Percentiles rank a stretch among this genome's conserved stretches.
These are phyloP conservation scores for Cucurbitaria berberidis DNA, from an alignment of 2,329 filamentous ascomycete genomes.

Conservation along the genomic window DNA sequence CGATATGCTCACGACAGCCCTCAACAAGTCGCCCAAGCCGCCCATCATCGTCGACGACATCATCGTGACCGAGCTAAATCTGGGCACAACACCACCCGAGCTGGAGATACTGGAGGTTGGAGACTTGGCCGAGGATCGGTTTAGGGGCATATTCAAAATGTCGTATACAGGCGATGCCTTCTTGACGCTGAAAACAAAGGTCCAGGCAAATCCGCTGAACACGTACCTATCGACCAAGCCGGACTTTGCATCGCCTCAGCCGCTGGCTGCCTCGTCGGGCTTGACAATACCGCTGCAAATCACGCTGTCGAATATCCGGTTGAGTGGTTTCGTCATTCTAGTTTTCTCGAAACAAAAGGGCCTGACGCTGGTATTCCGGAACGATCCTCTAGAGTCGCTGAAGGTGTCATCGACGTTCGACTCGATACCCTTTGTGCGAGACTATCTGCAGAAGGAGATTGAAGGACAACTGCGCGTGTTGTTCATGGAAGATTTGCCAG, in stretches of 20 bases:
- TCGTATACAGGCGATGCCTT: slow-evolving; percentile 95
- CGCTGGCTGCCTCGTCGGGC: slow-evolving; percentile 86
- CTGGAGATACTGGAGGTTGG: slow-evolving; percentile 98
- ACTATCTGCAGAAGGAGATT: slow-evolving; percentile 95
- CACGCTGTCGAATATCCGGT: slow-evolving; percentile 90
- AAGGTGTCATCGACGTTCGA: slow-evolving; percentile 99
- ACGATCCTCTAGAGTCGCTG: slow-evolving; percentile 95
- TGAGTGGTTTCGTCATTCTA: slow-evolving; percentile 95
- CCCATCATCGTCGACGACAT: slow-evolving; percentile 99
- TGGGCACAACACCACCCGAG: slow-evolving; percentile 92
- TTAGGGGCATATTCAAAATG: slow-evolving; percentile 99
- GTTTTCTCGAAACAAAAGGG: slow-evolving; percentile 98
- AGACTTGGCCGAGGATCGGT: slow-evolving; percentile 94
- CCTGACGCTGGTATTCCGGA: slow-evolving; percentile 93
- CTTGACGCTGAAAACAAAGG: slow-evolving; percentile 90
- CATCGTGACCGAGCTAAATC: slow-evolving; percentile 95
- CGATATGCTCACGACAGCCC: slow-evolving; percentile 89
- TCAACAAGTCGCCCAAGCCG: slow-evolving; percentile 97
- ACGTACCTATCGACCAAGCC: slow-evolving; percentile 93
- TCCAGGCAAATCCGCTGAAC: slow-evolving; percentile 96
- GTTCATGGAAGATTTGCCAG: slow-evolving; percentile 97
- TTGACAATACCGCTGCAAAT: slow-evolving; percentile 98
- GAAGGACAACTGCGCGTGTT: slow-evolving; percentile 89
- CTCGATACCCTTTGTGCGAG: slow-evolving; percentile 96
- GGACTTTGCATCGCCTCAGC: slow-evolving; percentile 88